Percentiles rank a stretch among this genome's conserved stretches.
phyloP scores from a whole-genome alignment of 2,329 filamentous ascomycete species.

The Lasiodiplodia hormozganensis region DNA sequence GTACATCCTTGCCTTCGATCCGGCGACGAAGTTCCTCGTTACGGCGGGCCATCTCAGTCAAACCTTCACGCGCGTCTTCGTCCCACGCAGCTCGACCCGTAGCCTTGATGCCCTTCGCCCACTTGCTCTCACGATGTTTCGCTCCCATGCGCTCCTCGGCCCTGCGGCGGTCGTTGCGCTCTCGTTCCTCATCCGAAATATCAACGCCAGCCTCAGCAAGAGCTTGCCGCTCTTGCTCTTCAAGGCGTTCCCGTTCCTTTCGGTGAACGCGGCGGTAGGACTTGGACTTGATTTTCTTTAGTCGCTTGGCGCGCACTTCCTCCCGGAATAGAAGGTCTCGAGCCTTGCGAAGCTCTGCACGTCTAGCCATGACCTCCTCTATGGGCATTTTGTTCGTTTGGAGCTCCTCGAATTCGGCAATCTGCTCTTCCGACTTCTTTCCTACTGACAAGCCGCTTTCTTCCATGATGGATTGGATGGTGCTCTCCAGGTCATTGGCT shows the following conservation, averaged over 20 bases:
- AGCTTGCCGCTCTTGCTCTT: slow-evolving; percentile 64
- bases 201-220: slow-evolving; percentile 66
- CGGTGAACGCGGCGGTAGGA: slow-evolving; percentile 91
- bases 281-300: slow-evolving; percentile 99
- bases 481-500: slow-evolving; percentile 81
- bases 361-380: slow-evolving; percentile 74
- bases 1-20: slow-evolving; percentile 73
- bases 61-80: slow-evolving; percentile 78
- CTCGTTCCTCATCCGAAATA: slow-evolving; percentile 68
- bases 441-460: slow-evolving; percentile 78
- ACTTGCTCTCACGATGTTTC: slow-evolving; percentile 87
- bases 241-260: slow-evolving; percentile 71
- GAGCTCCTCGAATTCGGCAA: slow-evolving; percentile 72
- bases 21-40: slow-evolving; percentile 83
- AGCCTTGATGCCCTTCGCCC: slow-evolving; percentile 84
- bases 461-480: slow-evolving; percentile 87
- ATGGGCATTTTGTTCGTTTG: slow-evolving; percentile 75
- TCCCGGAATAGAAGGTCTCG: slow-evolving; percentile 88
- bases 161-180: slow-evolving; percentile 73
- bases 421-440: slow-evolving; percentile 63
- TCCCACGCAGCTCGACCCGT: slow-evolving; percentile 86
- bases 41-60: slow-evolving; percentile 80
- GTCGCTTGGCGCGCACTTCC: slow-evolving; percentile 84
- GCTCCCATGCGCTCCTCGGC: slow-evolving; percentile 86
- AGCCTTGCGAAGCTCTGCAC: slow-evolving; percentile 77